These are phyloP conservation scores for Penicillium oxalicum DNA, from an alignment of 2,329 filamentous ascomycete genomes.

Conservation along the genomic window DNA sequence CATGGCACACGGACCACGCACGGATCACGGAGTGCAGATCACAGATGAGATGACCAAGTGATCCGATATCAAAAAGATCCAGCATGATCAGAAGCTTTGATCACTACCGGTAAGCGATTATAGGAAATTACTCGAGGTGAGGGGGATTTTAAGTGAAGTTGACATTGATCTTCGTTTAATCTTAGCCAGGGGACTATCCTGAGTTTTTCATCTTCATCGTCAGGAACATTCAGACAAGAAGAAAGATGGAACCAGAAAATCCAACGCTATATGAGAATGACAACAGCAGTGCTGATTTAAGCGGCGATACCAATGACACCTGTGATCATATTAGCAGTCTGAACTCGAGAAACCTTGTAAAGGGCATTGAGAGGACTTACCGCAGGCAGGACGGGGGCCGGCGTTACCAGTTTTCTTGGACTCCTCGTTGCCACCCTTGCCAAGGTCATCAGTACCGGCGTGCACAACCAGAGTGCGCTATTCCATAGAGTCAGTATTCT, in stretches of 20 bases:
- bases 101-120: neutral
- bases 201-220: constrained; percentile 18
- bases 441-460: constrained; percentile 92
- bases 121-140: neutral
- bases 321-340: constrained; percentile 28
- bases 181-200: constrained; percentile 15
- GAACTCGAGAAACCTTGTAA: neutral
- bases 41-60: no score
- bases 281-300: constrained; percentile 43
- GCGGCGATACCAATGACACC: constrained; percentile 84
- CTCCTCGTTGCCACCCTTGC: constrained; percentile 85
- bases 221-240: neutral
- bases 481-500: neutral
- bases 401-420: constrained; percentile 98
- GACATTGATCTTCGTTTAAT: constrained; percentile 17
- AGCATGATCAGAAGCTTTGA: no score
- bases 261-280: constrained; percentile 10
- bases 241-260: constrained; percentile 7
- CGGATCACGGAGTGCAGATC: neutral
- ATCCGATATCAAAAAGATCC: no score
- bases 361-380: constrained; percentile 46
- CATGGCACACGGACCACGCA: constrained; percentile 4
- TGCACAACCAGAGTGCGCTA: constrained; percentile 94
- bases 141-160: neutral
- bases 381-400: constrained; percentile 86